A percentile compares a stretch with the other conserved stretches of the same genome.
Conservation (phyloP, 768 basidiomycete genomes). For the Boletus reticuloceps region DNA sequence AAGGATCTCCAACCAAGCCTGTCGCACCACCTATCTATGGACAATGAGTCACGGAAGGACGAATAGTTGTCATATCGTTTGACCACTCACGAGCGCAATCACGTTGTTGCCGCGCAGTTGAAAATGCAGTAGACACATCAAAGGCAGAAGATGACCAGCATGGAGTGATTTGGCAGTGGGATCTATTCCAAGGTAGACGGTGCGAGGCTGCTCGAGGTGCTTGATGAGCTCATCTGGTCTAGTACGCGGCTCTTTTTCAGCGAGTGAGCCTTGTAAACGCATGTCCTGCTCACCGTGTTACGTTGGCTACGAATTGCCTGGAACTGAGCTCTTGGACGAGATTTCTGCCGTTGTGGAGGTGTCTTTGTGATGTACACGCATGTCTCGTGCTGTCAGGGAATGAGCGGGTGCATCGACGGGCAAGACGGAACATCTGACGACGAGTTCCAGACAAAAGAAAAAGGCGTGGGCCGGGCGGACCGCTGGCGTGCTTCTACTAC, state of each 20-base stretch:
- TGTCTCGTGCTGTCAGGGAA: not conserved
- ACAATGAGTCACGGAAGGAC: not conserved
- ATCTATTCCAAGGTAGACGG: constrained; percentile 87
- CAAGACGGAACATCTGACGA: constrained; percentile 21
- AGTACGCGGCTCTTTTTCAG: constrained; percentile 2
- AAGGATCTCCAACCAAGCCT: constrained; percentile 95
- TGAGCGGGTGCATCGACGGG: constrained; percentile 16
- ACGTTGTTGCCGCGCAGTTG: constrained; percentile 77
- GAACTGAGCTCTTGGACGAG: constrained; percentile 34
- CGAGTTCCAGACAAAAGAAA: not conserved
- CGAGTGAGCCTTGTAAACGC: not conserved
- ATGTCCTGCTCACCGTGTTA: constrained; percentile 32
- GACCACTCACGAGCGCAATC: constrained; percentile 72
- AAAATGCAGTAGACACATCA: constrained; percentile 87
- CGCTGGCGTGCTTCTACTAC: not conserved
- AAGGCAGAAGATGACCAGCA: constrained; percentile 88
- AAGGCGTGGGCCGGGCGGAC: constrained; percentile 15
- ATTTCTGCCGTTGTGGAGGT: constrained; percentile 18
- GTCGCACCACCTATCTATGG: constrained; percentile 92
- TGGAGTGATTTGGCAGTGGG: constrained; percentile 90
- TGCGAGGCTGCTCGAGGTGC: constrained; percentile 40
- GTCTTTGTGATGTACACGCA: constrained; percentile 1
- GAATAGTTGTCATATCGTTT: not conserved
- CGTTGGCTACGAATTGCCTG: constrained; percentile 35
- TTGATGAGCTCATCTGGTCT: constrained; percentile 43